A percentile compares a stretch with the other conserved stretches of the same genome.
These are phyloP conservation scores for Rhododendron vialii DNA, from an alignment of 148 eudicot genomes.

Conservation along the genomic window DNA sequence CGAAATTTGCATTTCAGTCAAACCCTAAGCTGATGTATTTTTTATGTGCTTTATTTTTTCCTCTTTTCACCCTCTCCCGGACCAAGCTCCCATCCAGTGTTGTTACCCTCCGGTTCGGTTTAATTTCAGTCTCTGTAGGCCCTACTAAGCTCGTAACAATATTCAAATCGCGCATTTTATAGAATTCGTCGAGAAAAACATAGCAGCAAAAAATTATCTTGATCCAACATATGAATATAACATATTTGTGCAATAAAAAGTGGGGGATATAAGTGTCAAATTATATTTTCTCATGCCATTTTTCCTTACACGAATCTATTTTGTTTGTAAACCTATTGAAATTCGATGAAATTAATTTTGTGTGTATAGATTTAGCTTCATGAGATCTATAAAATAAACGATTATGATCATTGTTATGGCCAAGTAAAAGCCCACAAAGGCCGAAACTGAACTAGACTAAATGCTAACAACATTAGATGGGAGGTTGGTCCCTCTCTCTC, in stretches of 20 bases:
- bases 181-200: no score
- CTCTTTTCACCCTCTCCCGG: neutral
- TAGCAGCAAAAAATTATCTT: no score
- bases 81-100: neutral
- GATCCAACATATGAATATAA: neutral
- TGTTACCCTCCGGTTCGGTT: neutral
- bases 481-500: neutral
- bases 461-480: neutral
- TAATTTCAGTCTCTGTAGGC: neutral
- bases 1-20: conserved; percentile 24
- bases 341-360: no score
- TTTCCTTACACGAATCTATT: no score
- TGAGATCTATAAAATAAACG: neutral
- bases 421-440: neutral
- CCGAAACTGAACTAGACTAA: neutral
- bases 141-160: no score
- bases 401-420: no score
- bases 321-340: no score
- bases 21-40: conserved; percentile 18
- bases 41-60: neutral
- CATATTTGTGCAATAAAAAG: no score
- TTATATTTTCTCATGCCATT: no score
- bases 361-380: no score
- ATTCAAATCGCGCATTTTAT: no score
- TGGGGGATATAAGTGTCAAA: neutral